Conservation (phyloP, 768 basidiomycete species). For the Leccinum sublutescens region DNA sequence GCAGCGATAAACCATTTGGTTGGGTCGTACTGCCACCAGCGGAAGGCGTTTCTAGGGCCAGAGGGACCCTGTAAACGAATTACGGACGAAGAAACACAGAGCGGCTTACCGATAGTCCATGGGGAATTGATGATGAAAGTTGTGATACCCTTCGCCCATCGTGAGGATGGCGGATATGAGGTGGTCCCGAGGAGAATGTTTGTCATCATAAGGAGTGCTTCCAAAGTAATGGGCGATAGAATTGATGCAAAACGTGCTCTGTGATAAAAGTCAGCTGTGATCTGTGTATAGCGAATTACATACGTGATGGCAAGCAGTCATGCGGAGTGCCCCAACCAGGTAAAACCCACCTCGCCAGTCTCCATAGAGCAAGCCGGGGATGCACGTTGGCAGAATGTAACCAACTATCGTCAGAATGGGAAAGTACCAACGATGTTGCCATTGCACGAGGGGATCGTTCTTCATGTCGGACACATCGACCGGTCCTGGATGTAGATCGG, state of each 20-base stretch:
- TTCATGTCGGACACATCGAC: slow-evolving; percentile 73
- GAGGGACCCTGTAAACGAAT: slow-evolving; percentile 6
- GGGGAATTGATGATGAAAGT: slow-evolving; percentile 88
- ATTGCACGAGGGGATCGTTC: slow-evolving; percentile 66
- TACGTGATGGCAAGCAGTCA: slow-evolving; percentile 81
- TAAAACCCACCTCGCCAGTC: slow-evolving; percentile 80
- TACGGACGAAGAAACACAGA: not conserved
- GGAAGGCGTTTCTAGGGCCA: slow-evolving; percentile 57
- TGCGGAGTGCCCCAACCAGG: slow-evolving; percentile 67
- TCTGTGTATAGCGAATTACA: slow-evolving; percentile 29
- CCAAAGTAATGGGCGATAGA: slow-evolving; percentile 87
- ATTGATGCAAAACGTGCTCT: slow-evolving; percentile 89
- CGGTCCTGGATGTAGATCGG: slow-evolving; percentile 64
- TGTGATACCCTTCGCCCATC: slow-evolving; percentile 67
- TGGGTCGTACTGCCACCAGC: slow-evolving; percentile 72
- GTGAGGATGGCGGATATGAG: slow-evolving; percentile 80
- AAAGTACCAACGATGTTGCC: slow-evolving; percentile 78
- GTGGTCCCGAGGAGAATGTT: slow-evolving; percentile 72
- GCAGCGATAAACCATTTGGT: slow-evolving; percentile 79
- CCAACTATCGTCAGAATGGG: slow-evolving; percentile 62
- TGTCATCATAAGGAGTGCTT: slow-evolving; percentile 79
- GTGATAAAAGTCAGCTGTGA: not conserved
- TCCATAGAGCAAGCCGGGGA: slow-evolving; percentile 70
- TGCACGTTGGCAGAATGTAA: slow-evolving; percentile 61
- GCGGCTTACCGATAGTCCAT: slow-evolving; percentile 50